Evolutionary conservation across 1,284 basidiomycete species (phyloP), one percentile per base, ranked within the genome.

Genomic region (Laetiporus sulphureus): DNA sequence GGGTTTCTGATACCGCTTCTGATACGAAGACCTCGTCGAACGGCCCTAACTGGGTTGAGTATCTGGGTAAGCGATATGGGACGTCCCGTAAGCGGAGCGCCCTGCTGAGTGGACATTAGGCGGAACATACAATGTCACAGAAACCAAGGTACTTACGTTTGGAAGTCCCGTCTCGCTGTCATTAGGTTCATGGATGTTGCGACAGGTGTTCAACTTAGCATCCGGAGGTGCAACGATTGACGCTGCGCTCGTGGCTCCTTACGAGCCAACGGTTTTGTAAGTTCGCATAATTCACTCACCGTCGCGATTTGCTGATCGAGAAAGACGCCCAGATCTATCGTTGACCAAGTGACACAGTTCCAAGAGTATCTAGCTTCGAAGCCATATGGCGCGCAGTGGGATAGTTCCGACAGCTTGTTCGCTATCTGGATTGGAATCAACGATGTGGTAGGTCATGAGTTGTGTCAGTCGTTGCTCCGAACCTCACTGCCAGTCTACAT

Each of bases 391-490:
- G 77, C 74, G 1, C 48, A 63, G 29, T 83, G 79, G 79, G 55
- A 65, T 32, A 70, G 72, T 48, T 62, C 67, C 2, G 71, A 80
- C 52, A 70, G 75, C 22, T 60, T 81, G 1, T 81, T 81, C 53
- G 72, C 73, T 3, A 53, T 80, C 40, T 83, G 77, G 75, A 79
- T 83, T 49, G 79, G 79, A 4, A 82, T 82, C 43, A 80, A 80
- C 43, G 78, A 78, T 48, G 69, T 79, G 34, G 75, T 78, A 57
- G 32, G 30, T 46, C 31, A 30, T 30, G 23, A 45, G 20, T 19
- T 5, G 22, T 12, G 20, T 35, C 22, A 30, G 39, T 29, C 24
- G 38, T 38, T 25, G 23, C 18, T 20, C 16, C 30, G 13, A 13
- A 27, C n/a, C 42, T 27, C n/a, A 41, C 21, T 24, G 33, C 22